Evolutionary conservation across 768 basidiomycete species (phyloP), one percentile per base, ranked within the genome.

Genomic region (Agrocybe pediades): DNA sequence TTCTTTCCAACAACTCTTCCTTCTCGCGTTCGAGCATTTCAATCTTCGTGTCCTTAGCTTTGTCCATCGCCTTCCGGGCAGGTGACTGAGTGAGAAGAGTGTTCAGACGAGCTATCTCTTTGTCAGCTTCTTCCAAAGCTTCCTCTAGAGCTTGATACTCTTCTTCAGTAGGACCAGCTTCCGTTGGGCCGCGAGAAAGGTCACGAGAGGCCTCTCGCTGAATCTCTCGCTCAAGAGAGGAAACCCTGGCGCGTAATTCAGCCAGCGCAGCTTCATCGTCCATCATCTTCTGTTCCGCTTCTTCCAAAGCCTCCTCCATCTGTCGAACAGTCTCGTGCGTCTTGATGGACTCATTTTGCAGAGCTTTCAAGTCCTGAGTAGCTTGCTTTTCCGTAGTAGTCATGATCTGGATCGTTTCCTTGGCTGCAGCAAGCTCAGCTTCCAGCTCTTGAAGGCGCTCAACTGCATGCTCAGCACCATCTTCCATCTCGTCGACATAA

Each of bases 101-200:
- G n/a, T 78, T 81, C 40, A 95, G 71, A 33, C 82, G 79, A 0
- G 85, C 87, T 53, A 92, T 87, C 66, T 93, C 90, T 62, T 72
- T 82, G 64, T 91, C 77, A 0, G 92, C 91, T 0, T 82, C 78
- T 52, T 91, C 88, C 40, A 95, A 79, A 61, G 93, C 91, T 2
- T 75, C 74, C 65, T 94, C 90, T 46, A 95, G 74, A 0, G 74
- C 80, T 53, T 86, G 85, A 23, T 83, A 68, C 19, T 91, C 89
- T 24, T 78, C 75, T 27, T 84, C 80, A 11, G 65, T 77, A 54
- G 65, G 75, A 29, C 63, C 75, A 53, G 54, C 65, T 55, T 68
- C 64, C 44, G 62, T 63, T 57, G 59, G 59, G 55, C 45, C 55
- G 57, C 46, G 63, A 69, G 50, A 60, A 60, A 58, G 61, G 66